Conservation (phyloP, 2,329 filamentous ascomycete genomes). For the Corinectria fuckeliana region DNA sequence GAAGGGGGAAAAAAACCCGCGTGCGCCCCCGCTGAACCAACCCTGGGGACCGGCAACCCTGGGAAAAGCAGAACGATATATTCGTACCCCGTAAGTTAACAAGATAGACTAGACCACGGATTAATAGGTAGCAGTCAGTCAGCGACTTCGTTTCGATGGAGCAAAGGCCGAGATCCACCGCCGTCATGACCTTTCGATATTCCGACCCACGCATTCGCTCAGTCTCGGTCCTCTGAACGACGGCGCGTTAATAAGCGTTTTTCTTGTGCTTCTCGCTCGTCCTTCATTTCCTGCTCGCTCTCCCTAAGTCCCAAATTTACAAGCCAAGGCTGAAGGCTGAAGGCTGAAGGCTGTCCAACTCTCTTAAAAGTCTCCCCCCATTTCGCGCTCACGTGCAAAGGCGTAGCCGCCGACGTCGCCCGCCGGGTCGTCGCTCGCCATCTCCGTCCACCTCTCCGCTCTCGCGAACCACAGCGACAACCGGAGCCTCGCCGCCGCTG, state of each 20-base stretch:
- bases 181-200: constrained; percentile 5
- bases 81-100: no score
- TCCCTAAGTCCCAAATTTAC: background rate
- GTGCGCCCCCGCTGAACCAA: background rate
- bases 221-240: constrained; percentile 20
- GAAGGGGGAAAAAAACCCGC: constrained; percentile 10
- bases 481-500: background rate
- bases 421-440: constrained; percentile 35
- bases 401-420: constrained; percentile 7
- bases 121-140: no score
- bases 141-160: background rate
- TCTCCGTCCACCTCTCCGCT: background rate
- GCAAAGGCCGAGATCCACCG: background rate
- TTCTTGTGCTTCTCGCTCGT: constrained; percentile 2
- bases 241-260: constrained; percentile 25
- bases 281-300: background rate
- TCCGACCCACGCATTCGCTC: constrained; percentile 22
- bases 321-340: background rate
- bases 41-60: background rate
- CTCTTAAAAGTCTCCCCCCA: background rate
- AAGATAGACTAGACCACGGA: no score
- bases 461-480: constrained; percentile 10
- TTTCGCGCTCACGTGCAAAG: background rate
- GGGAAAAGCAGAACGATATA: no score
- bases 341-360: no score